A percentile compares a stretch with the other conserved stretches of the same genome.
Conservation (phyloP, 208 protist species). For the Trypanosoma rangeli region DNA sequence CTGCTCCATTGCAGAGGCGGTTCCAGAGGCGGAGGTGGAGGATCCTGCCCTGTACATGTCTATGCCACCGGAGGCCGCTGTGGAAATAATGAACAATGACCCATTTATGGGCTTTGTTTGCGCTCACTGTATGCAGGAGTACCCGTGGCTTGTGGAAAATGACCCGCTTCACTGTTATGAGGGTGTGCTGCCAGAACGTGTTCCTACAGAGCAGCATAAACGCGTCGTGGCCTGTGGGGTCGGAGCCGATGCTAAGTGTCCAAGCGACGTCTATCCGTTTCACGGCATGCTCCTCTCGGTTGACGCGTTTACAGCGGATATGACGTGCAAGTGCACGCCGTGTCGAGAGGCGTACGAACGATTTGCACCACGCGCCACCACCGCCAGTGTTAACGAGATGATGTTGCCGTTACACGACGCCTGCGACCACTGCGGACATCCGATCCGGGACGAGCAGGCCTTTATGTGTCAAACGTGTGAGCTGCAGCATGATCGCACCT, state of each 20-base stretch:
- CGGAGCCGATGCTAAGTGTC: not conserved
- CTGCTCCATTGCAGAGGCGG: slow-evolving; percentile 57
- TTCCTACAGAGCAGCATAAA: slow-evolving; percentile 17
- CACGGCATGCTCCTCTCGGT: slow-evolving; percentile 77
- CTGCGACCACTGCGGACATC: slow-evolving; percentile 69
- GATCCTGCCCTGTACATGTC: slow-evolving; percentile 35
- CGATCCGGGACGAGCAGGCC: slow-evolving; percentile 44
- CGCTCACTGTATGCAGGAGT: slow-evolving; percentile 76
- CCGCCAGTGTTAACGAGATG: slow-evolving; percentile 60
- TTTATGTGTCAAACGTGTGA: slow-evolving; percentile 88
- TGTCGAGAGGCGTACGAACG: slow-evolving; percentile 62
- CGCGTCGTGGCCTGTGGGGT: slow-evolving; percentile 52
- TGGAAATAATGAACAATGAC: slow-evolving; percentile 75
- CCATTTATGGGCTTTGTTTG: slow-evolving; percentile 82
- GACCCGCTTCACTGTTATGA: slow-evolving; percentile 61
- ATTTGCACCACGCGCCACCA: slow-evolving; percentile 62
- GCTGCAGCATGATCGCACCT: slow-evolving; percentile 47
- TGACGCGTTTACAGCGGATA: slow-evolving; percentile 56
- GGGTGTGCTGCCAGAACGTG: slow-evolving; percentile 49
- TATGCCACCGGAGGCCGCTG: slow-evolving; percentile 40
- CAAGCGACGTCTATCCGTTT: slow-evolving; percentile 47
- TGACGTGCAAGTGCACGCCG: slow-evolving; percentile 60
- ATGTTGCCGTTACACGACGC: slow-evolving; percentile 67
- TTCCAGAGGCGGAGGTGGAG: slow-evolving; percentile 43
- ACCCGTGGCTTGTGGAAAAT: slow-evolving; percentile 70